Evolutionary conservation across 2,329 filamentous ascomycete species (phyloP), one percentile per base, ranked within the genome.

Genomic region (Alternaria sp.): DNA sequence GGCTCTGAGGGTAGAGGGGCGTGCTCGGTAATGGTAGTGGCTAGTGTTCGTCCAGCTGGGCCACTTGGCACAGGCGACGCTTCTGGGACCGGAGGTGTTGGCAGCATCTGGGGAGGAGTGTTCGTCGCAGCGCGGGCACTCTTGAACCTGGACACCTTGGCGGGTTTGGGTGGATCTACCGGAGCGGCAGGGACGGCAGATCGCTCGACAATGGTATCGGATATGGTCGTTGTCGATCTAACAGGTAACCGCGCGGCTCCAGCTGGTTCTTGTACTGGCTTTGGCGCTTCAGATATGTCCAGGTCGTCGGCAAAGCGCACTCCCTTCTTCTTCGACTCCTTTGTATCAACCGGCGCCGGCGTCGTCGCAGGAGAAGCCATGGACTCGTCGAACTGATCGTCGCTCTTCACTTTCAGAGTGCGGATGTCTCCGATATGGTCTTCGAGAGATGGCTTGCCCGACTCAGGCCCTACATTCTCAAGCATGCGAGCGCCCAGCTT

Each of bases 251-350:
- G 43, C n/a, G 30, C 7, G 3, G 60, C 17, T n/a, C 65, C 36
- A 13, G 49, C 17, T 69, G 59, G 79, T 73, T 19, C 58, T 25
- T 56, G 60, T 72, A 66, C 68, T 60, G 68, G 67, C 69, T 69
- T 68, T 50, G 79, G 72, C 36, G 76, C 69, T 51, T 79, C 83
- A 28, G 91, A 90, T 66, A 96, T 89, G 70, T 96, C 92, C 32
- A 97, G 82, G 6, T 85, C 84, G 32, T 89, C 83, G 3, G 93
- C 90, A 79, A 97, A 97, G n/a, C 90, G 88, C 25, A 97, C 93
- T 15, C 87, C 90, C 81, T 96, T 97, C 70, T 81, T 81, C 61
- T 68, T 66, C n/a, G 61, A 8, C 10, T 61, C 59, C 21, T 64
- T 52, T n/a, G 64, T 25, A 17, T 45, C 19, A 60, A 10, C 59